phyloP scores from a whole-genome alignment of 1,284 basidiomycete genomes.

The Austropuccinia psidii region DNA sequence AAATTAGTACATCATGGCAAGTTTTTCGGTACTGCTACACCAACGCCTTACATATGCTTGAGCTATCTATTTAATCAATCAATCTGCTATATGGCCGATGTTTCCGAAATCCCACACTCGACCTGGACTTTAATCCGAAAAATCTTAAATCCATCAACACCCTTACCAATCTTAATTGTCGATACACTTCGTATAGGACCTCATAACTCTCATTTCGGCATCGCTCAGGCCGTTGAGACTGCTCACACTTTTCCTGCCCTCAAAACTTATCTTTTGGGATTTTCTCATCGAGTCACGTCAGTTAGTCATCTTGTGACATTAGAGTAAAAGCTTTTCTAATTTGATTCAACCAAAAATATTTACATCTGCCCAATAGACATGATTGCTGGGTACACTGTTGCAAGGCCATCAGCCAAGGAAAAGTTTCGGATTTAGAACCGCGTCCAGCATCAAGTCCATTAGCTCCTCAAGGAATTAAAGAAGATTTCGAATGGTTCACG shows the following conservation, averaged over 20 bases:
- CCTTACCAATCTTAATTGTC: conserved; percentile 57
- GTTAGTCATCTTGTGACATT: conserved; percentile 42
- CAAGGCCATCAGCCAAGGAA: conserved; percentile 5
- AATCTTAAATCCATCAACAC: background rate
- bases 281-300: conserved; percentile 61
- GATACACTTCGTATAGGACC: conserved; percentile 60
- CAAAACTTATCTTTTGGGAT: conserved; percentile 64
- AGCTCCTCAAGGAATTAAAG: background rate
- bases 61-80: conserved; percentile 64
- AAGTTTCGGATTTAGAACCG: background rate
- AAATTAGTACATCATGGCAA: conserved; percentile 53
- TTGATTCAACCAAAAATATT: background rate
- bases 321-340: no score
- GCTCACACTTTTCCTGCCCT: conserved; percentile 56
- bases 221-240: conserved; percentile 55
- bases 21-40: conserved; percentile 44
- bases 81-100: conserved; percentile 65
- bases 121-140: conserved; percentile 50
- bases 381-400: conserved; percentile 15
- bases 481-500: conserved; percentile 9
- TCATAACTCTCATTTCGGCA: conserved; percentile 65
- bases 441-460: background rate
- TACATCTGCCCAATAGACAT: background rate
- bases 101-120: conserved; percentile 62
- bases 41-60: conserved; percentile 61